Evolutionary conservation across 768 basidiomycete genomes (phyloP), one percentile per base, ranked within the genome.

Genomic region (Lactarius psammicola): DNA sequence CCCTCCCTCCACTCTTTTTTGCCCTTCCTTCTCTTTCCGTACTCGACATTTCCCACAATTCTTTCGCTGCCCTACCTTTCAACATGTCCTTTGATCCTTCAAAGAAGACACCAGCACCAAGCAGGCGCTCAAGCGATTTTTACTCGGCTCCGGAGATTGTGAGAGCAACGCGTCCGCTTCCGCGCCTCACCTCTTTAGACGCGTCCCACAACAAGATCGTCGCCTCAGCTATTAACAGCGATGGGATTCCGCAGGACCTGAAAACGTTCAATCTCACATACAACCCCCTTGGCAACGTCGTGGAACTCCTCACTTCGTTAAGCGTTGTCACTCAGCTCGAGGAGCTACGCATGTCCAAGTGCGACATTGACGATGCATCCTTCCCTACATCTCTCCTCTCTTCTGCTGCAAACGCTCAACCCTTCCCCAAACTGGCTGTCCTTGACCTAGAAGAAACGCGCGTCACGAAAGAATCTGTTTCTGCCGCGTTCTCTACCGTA

Each of bases 1-100:
- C 82, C 5, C 79, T 93, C 13, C 92, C 92, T 1, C 70, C 76
- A 36, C 82, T 85, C 69, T 70, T 92, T 33, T 92, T 87, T 69
- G 79, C 87, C 15, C 82, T 94, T 23, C 89, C 91, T 8, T 78
- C 84, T 42, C 81, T 94, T 38, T 80, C 84, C 4, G 79, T 75
- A 31, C 79, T 94, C 58, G 90, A 92, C 67, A 66, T 93, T 17
- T 88, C 91, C 2, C 84, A 92, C 71, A 94, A 94, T 74, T 73
- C 77, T 0, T 78, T 93, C 11, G 79, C 80, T 9, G 70, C 82
- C 3, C 76, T 93, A 9, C 86, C 88, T 2, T 87, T 92, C 70
- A 81, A 80, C 64, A 78, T 81, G 23, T 84, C 87, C 0, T 90
- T 91, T 72, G 67, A 67, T 18, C 51, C 65, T 0, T 46, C 57